These are phyloP conservation scores for Danielozyma ontarioensis DNA, from an alignment of 805 yeast species.

Conservation along the genomic window DNA sequence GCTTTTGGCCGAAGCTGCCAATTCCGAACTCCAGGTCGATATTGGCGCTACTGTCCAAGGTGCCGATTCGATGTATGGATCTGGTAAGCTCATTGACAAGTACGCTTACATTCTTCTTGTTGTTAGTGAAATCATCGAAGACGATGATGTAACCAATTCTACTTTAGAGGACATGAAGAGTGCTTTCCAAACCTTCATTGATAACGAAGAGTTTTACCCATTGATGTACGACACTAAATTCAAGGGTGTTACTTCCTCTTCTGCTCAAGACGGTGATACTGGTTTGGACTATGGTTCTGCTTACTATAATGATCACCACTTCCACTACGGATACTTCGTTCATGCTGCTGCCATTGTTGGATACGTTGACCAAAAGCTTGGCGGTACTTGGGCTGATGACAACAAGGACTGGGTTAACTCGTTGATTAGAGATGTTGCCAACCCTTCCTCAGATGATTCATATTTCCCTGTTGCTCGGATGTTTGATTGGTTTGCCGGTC, in stretches of 20 bases:
- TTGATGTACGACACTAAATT: slow-evolving; percentile 51
- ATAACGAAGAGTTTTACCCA: slow-evolving; percentile 43
- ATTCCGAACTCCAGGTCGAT: slow-evolving; percentile 42
- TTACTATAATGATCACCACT: slow-evolving; percentile 81
- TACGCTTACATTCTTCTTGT: slow-evolving; percentile 53
- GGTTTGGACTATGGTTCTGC: slow-evolving; percentile 64
- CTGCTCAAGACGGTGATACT: slow-evolving; percentile 39
- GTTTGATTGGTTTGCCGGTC: slow-evolving; percentile 22
- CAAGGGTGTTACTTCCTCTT: slow-evolving; percentile 53
- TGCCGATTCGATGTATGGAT: slow-evolving; percentile 41
- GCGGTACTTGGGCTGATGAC: slow-evolving; percentile 20
- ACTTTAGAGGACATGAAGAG: slow-evolving; percentile 33
- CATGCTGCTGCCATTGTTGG: slow-evolving; percentile 81
- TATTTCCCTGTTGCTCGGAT: slow-evolving; percentile 18
- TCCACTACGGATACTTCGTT: slow-evolving; percentile 79
- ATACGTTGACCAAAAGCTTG: slow-evolving; percentile 55
- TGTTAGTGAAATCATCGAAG: slow-evolving; percentile 43
- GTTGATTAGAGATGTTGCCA: slow-evolving; percentile 21
- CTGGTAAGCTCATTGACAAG: slow-evolving; percentile 53
- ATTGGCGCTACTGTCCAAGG: slow-evolving; percentile 35
- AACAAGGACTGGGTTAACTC: slow-evolving; percentile 18
- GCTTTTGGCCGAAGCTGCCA: slow-evolving; percentile 41
- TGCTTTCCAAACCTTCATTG: slow-evolving; percentile 38
- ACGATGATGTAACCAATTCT: slow-evolving; percentile 30
- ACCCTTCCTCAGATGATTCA: slow-evolving; percentile 13